Conservation (phyloP, 164 flowering plant species). For the Brasenia schreberi region DNA sequence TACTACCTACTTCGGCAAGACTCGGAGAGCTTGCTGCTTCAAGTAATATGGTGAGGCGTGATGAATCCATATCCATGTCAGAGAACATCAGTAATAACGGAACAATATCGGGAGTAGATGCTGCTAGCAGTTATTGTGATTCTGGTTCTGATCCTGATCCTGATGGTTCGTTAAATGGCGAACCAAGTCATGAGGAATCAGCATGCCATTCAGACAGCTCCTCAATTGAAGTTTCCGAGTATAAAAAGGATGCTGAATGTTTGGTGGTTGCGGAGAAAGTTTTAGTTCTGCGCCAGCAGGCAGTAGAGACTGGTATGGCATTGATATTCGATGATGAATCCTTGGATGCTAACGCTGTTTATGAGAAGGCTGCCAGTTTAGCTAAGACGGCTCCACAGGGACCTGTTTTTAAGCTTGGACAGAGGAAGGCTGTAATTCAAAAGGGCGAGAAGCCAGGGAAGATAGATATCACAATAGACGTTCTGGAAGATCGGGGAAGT, state of each 20-base stretch:
- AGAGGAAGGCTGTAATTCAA: conserved; percentile 15
- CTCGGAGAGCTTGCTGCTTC: background rate
- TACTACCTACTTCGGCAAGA: background rate
- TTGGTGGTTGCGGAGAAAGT: conserved; percentile 6
- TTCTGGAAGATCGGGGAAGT: conserved; percentile 9
- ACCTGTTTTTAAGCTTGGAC: conserved; percentile 35
- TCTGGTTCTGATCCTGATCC: too few relatives aligned
- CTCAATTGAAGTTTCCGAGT: background rate
- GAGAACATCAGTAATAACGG: background rate
- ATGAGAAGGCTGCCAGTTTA: conserved; percentile 41
- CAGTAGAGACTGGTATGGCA: conserved; percentile 66
- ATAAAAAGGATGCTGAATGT: background rate
- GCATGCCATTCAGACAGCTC: background rate
- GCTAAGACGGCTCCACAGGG: conserved; percentile 60
- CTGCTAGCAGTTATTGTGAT: too few relatives aligned
- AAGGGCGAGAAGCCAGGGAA: conserved; percentile 17
- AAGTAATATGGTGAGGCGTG: conserved; percentile 4
- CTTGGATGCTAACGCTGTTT: conserved; percentile 58
- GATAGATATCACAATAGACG: conserved; percentile 9
- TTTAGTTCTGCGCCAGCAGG: conserved; percentile 36
- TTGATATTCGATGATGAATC: conserved; percentile 31
- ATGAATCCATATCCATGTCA: conserved; percentile 2
- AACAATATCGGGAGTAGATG: background rate
- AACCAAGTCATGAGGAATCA: background rate
- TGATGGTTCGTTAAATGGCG: background rate